phyloP scores from a whole-genome alignment of 441 rosid species.

The Pelargonium fulgidum region DNA sequence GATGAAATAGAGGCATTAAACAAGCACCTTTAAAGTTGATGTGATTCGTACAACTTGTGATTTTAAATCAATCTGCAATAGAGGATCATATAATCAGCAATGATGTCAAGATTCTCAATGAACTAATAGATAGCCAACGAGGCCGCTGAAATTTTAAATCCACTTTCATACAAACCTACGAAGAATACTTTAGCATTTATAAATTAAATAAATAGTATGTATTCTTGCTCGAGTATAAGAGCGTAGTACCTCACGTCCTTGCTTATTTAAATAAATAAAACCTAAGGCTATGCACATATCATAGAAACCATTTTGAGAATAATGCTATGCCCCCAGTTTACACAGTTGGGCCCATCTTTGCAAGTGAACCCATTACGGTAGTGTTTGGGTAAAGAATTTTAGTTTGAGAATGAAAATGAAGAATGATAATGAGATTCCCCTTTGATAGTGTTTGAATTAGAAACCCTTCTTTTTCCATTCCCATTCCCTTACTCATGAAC shows the following conservation, averaged over 20 bases:
- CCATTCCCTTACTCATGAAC: too few species aligned
- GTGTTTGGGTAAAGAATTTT: not conserved
- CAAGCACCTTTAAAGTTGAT: conserved; percentile 62
- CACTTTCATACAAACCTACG: not conserved
- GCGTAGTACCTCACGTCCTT: not conserved
- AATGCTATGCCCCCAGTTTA: not conserved
- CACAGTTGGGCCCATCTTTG: not conserved
- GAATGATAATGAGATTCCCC: not conserved
- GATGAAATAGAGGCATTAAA: not conserved
- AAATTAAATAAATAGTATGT: not conserved
- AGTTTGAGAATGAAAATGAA: not conserved
- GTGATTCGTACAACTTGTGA: conserved; percentile 67
- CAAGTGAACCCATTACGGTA: not conserved
- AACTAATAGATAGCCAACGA: not conserved
- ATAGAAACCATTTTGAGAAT: not conserved
- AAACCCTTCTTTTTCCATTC: not conserved
- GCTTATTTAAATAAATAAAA: not conserved
- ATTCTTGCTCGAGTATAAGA: not conserved
- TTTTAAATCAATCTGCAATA: conserved; percentile 74
- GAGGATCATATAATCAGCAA: not conserved
- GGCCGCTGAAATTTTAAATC: not conserved
- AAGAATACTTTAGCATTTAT: not conserved
- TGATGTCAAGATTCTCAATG: not conserved
- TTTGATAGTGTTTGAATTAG: not conserved
- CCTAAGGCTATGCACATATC: not conserved